phyloP scores from a whole-genome alignment of 352 stramenopile genomes.

The Pythium utonaiense region DNA sequence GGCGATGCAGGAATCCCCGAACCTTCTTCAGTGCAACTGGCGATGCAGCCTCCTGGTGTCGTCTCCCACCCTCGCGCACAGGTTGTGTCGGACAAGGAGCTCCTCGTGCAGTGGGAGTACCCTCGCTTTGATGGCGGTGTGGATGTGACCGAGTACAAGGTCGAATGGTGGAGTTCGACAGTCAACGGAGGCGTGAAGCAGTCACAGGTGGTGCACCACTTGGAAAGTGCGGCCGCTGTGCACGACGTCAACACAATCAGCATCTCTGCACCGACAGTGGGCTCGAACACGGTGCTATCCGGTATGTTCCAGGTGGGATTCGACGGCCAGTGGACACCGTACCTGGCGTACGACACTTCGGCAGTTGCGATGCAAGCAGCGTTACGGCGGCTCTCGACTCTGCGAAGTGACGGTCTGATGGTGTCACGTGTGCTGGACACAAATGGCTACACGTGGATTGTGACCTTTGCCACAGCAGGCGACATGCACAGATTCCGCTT shows the following conservation, averaged over 20 bases:
- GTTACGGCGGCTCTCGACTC: conserved; percentile 46
- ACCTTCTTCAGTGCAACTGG: conserved; percentile 46
- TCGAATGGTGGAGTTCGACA: conserved; percentile 62
- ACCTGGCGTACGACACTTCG: conserved; percentile 85
- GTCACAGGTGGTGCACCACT: conserved; percentile 47
- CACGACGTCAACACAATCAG: conserved; percentile 67
- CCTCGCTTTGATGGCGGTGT: conserved; percentile 62
- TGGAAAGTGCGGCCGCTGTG: conserved; percentile 31
- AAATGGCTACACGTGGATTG: conserved; percentile 77
- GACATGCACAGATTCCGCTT: conserved; percentile 53
- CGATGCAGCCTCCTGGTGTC: conserved; percentile 40
- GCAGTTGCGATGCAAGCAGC: conserved; percentile 72
- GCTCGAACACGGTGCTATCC: conserved; percentile 39
- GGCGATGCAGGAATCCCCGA: conserved; percentile 37
- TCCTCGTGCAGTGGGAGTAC: conserved; percentile 77
- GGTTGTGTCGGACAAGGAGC: conserved; percentile 52
- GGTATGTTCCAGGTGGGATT: conserved; percentile 90
- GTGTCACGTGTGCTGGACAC: conserved; percentile 55
- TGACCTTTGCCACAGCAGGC: conserved; percentile 62
- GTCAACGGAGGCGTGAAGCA: conserved; percentile 39
- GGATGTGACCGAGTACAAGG: conserved; percentile 70
- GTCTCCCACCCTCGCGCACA: conserved; percentile 40
- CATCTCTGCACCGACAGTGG: conserved; percentile 53
- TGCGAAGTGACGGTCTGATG: conserved; percentile 50
- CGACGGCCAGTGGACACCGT: conserved; percentile 78